phyloP scores from a whole-genome alignment of 441 rosid species.

The Populus hybrid region DNA sequence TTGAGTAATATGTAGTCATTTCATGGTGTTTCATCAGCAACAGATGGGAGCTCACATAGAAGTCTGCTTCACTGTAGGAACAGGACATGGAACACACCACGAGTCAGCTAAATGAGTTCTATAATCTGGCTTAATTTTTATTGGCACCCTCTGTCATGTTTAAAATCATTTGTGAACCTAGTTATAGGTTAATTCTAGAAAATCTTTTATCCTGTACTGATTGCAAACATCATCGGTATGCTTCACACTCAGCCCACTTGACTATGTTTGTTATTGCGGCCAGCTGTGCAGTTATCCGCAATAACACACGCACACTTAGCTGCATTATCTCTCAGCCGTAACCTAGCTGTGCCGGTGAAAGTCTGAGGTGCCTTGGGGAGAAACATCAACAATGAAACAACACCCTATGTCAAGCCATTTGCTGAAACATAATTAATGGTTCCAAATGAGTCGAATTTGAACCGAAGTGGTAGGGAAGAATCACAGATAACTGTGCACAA shows the following conservation, averaged over 20 bases:
- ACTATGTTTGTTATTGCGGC: background rate
- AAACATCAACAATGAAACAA: background rate
- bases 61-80: background rate
- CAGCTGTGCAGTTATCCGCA: background rate
- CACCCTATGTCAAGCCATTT: background rate
- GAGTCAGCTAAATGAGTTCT: background rate
- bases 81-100: background rate
- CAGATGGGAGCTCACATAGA: background rate
- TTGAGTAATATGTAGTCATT: background rate
- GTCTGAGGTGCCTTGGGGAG: background rate
- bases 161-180: background rate
- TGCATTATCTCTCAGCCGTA: background rate
- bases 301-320: background rate
- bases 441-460: background rate
- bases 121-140: background rate
- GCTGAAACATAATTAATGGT: background rate
- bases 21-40: background rate
- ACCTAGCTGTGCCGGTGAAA: background rate
- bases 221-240: background rate
- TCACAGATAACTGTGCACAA: background rate
- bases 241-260: background rate
- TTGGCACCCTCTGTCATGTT: background rate
- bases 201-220: background rate
- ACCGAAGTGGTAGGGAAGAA: background rate
- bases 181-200: background rate